Percentiles rank a stretch among this genome's conserved stretches.
Conservation (phyloP, 108 stramenopile species). For the Cyclotella baltica region DNA sequence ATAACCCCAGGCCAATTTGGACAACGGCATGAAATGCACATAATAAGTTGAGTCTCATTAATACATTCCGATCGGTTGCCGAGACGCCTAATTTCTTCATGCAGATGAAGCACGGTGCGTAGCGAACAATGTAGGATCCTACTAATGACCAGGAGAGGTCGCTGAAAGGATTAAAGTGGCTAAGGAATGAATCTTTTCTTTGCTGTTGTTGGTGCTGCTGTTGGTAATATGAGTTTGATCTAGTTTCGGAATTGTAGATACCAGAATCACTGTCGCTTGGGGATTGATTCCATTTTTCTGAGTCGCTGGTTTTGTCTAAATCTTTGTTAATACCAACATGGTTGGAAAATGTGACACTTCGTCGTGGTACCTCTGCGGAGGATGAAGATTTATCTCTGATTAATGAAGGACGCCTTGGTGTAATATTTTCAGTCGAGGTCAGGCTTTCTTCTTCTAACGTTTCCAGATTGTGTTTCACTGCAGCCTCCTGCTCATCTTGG, state of each 20-base stretch:
- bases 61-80: slow-evolving; percentile 69
- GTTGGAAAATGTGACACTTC: slow-evolving; percentile 15
- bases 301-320: not conserved
- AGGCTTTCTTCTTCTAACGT: not conserved
- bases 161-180: slow-evolving; percentile 19
- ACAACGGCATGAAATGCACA: slow-evolving; percentile 60
- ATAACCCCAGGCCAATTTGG: slow-evolving; percentile 57
- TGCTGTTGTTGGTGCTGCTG: not conserved
- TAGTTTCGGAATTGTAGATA: not conserved
- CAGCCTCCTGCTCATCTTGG: not conserved
- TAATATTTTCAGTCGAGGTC: not conserved
- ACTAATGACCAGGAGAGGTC: slow-evolving; percentile 41
- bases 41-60: slow-evolving; percentile 72
- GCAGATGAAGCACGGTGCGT: slow-evolving; percentile 56
- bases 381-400: slow-evolving; percentile 9
- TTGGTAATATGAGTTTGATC: not conserved
- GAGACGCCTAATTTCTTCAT: slow-evolving; percentile 45
- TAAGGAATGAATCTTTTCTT: not conserved
- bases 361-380: not conserved
- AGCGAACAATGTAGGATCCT: slow-evolving; percentile 40
- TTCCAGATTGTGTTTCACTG: not conserved
- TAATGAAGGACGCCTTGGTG: not conserved
- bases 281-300: not conserved
- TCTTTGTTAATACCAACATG: not conserved
- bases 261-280: not conserved